These are phyloP conservation scores for Talaromyces sp. DNA, from an alignment of 2,329 filamentous ascomycete genomes.

Conservation along the genomic window DNA sequence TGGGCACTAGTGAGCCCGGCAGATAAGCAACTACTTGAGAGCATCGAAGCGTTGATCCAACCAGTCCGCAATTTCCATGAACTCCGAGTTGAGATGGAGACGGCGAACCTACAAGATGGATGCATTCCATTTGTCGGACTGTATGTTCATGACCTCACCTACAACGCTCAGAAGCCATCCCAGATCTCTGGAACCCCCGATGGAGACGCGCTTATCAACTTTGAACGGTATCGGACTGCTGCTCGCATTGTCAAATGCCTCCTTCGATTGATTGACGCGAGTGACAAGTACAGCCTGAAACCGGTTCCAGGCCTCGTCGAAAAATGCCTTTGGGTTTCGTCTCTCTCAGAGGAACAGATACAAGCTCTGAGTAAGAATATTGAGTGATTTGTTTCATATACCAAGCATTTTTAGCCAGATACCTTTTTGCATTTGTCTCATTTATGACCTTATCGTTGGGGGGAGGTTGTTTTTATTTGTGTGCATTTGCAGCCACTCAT, in stretches of 20 bases:
- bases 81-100: constrained; percentile 61
- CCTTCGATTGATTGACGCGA: constrained; percentile 59
- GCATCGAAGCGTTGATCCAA: constrained; percentile 58
- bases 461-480: background rate
- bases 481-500: background rate
- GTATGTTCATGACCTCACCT: constrained; percentile 63
- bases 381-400: constrained; percentile 24
- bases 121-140: constrained; percentile 65
- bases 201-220: constrained; percentile 59
- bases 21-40: constrained; percentile 53
- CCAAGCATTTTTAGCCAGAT: background rate
- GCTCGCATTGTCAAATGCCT: constrained; percentile 62
- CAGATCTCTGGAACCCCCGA: constrained; percentile 46
- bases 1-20: constrained; percentile 54
- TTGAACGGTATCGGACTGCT: constrained; percentile 62
- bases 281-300: constrained; percentile 57
- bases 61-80: constrained; percentile 61
- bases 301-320: constrained; percentile 56
- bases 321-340: constrained; percentile 61
- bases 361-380: constrained; percentile 40
- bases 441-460: background rate
- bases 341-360: constrained; percentile 57
- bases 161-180: constrained; percentile 62
- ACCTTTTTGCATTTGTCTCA: background rate
- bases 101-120: constrained; percentile 52